Evolutionary conservation across 2,329 filamentous ascomycete species (phyloP).

Genomic region (Apiospora pterosperma): DNA sequence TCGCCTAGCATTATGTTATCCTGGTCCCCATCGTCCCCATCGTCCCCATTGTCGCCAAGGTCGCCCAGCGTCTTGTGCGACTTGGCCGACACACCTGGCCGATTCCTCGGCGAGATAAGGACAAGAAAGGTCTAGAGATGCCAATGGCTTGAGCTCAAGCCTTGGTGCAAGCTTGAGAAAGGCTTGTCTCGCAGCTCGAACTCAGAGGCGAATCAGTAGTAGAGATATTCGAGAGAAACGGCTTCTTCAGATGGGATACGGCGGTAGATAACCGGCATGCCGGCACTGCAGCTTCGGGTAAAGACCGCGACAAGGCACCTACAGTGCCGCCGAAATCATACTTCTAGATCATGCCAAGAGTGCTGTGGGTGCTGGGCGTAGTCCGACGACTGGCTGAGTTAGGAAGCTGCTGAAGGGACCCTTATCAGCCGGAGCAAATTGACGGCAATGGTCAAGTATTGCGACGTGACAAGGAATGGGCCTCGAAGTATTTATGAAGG

Average conservation of each 20-base stretch:
- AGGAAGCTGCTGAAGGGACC: not conserved
- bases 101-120: not conserved
- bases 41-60: not conserved
- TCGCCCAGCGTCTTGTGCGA: not conserved
- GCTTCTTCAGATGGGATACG: not conserved
- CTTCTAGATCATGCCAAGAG: not conserved
- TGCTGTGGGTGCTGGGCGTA: not conserved
- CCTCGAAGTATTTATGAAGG: not conserved
- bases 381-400: not conserved
- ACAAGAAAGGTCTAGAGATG: not conserved
- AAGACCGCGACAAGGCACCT: not conserved
- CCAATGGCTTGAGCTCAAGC: not conserved
- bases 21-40: not conserved
- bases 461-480: not conserved
- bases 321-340: too few species aligned
- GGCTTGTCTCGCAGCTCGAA: not conserved
- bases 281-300: not conserved
- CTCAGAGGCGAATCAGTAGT: not conserved
- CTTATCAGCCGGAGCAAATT: not conserved
- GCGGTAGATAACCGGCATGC: not conserved
- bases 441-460: not conserved
- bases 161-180: not conserved
- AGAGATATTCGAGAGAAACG: not conserved
- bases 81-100: not conserved
- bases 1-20: not conserved